Conservation (phyloP, 2,329 filamentous ascomycete genomes). For the Zasmidium citrigriseum region DNA sequence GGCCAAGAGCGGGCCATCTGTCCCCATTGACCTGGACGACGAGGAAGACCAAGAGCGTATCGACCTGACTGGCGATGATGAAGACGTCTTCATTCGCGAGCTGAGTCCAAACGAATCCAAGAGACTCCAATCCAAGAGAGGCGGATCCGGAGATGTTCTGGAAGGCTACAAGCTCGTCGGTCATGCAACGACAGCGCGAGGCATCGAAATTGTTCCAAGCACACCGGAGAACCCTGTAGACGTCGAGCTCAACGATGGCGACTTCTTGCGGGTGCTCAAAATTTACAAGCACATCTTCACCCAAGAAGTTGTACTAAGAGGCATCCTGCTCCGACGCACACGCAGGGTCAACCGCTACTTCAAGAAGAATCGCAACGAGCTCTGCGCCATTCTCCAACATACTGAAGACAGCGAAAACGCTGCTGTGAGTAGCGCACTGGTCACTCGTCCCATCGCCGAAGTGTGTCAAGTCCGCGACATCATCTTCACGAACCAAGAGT, state of each 20-base stretch:
- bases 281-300: constrained; percentile 34
- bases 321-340: constrained; percentile 39
- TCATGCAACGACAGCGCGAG: no score
- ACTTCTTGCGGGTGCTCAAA: constrained; percentile 43
- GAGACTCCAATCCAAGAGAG: background rate
- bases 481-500: constrained; percentile 57
- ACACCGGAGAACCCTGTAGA: background rate
- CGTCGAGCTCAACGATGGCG: constrained; percentile 35
- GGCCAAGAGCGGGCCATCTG: background rate
- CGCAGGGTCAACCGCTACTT: constrained; percentile 38
- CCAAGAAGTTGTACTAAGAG: constrained; percentile 37
- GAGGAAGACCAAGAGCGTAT: background rate
- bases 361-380: constrained; percentile 40
- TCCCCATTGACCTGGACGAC: background rate
- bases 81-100: constrained; percentile 6
- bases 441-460: constrained; percentile 21
- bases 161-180: background rate
- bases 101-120: background rate
- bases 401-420: constrained; percentile 32
- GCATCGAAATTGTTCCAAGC: no score
- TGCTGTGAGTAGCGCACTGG: constrained; percentile 44
- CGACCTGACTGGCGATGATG: constrained; percentile 13
- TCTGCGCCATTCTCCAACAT: constrained; percentile 44
- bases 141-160: background rate
- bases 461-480: constrained; percentile 17